A percentile compares a stretch with the other conserved stretches of the same genome.
Evolutionary conservation across 2,329 filamentous ascomycete genomes (phyloP).

Genomic region (Trichoderma sp.): DNA sequence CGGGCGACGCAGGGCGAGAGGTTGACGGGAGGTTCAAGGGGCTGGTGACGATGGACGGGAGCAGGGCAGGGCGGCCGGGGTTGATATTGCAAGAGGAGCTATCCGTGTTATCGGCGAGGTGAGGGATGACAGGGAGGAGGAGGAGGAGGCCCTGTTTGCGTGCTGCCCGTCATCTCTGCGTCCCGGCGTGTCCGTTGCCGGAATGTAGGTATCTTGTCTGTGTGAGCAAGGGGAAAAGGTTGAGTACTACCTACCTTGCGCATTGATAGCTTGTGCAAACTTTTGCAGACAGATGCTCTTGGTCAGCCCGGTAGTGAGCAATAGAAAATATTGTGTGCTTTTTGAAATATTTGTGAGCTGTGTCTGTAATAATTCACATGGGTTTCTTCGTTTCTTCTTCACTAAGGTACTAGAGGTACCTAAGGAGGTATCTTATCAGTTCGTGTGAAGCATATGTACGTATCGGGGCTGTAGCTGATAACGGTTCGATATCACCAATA

Average conservation of each 20-base stretch:
- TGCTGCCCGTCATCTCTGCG: background rate
- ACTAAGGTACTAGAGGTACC: too few relatives aligned
- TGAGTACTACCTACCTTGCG: background rate
- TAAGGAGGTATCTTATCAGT: too few relatives aligned
- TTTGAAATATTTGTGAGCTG: conserved; percentile 3
- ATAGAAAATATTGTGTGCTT: background rate
- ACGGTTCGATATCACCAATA: too few relatives aligned
- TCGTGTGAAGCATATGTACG: too few relatives aligned
- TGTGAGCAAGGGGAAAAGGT: background rate
- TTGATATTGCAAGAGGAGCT: conserved; percentile 52
- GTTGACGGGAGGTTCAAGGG: conserved; percentile 43
- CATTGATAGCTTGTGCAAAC: too few relatives aligned
- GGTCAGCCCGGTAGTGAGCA: background rate
- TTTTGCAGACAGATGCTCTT: too few relatives aligned
- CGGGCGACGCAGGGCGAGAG: conserved; percentile 40
- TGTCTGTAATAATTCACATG: background rate
- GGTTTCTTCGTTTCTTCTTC: background rate
- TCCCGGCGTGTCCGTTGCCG: conserved; percentile 5
- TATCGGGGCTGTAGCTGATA: too few relatives aligned
- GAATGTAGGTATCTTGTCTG: background rate
- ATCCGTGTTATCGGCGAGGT: conserved; percentile 19
- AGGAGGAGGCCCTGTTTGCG: too few relatives aligned
- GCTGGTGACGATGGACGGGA: conserved; percentile 57
- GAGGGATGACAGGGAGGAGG: background rate
- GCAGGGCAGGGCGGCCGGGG: conserved; percentile 52